phyloP scores from a whole-genome alignment of 2,329 filamentous ascomycete genomes.

The Zymoseptoria tritici region DNA sequence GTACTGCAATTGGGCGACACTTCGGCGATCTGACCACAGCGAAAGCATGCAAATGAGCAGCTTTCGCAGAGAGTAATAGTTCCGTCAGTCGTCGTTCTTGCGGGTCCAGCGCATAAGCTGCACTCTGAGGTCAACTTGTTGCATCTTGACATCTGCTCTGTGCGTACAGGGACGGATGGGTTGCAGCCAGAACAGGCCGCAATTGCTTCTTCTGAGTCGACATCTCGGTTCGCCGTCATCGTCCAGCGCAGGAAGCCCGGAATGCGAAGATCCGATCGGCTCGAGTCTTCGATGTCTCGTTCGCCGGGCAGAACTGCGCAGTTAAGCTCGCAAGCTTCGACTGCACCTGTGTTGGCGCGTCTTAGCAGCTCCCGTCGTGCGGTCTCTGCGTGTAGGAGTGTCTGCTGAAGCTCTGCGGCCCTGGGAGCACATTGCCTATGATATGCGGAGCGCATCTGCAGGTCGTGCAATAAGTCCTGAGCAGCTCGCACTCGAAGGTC shows the following conservation, averaged over 20 bases:
- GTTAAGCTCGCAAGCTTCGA: constrained; percentile 22
- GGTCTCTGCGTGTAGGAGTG: constrained; percentile 18
- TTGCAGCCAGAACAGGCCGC: constrained; percentile 3
- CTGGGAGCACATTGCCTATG: constrained; percentile 2
- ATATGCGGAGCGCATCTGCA: constrained; percentile 8
- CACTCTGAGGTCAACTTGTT: constrained; percentile 10
- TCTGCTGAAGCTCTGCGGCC: constrained; percentile 27
- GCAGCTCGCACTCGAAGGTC: constrained; percentile 5
- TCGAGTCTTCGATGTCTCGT: constrained; percentile 32
- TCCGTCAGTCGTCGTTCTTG: constrained; percentile 7
- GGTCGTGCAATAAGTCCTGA: constrained; percentile 7
- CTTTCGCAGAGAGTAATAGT: constrained; percentile 31
- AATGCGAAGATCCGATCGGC: constrained; percentile 35
- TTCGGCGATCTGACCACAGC: constrained; percentile 28
- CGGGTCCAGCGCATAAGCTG: constrained; percentile 9
- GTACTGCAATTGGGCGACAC: constrained; percentile 14
- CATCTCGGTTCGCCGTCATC: not conserved
- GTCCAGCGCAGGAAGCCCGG: constrained; percentile 29
- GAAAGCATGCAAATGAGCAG: constrained; percentile 38
- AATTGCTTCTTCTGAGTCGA: constrained; percentile 1
- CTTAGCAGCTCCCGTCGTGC: constrained; percentile 18
- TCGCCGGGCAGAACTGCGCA: constrained; percentile 27
- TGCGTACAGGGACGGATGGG: not conserved
- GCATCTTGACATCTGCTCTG: constrained; percentile 6
- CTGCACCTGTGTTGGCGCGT: not conserved